phyloP scores from a whole-genome alignment of 2,329 filamentous ascomycete genomes.

The Calcarisporium arbuscula region DNA sequence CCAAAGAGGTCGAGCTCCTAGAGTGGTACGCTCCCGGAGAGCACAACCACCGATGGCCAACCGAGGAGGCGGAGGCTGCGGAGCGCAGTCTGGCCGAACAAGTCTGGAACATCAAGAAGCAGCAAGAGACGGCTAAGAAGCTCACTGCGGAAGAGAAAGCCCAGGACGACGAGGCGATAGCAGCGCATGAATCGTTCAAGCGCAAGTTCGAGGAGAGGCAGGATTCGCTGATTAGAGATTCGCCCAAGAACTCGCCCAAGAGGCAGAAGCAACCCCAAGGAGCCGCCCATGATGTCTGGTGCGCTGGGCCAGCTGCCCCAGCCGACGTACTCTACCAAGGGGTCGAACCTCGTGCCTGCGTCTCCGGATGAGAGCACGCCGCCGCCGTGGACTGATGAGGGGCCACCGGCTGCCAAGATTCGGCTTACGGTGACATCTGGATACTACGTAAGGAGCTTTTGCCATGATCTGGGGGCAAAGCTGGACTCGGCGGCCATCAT shows the following conservation, averaged over 20 bases:
- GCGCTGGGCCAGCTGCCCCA: conserved; percentile 47
- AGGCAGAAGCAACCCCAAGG: conserved; percentile 21
- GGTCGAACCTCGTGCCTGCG: conserved; percentile 48
- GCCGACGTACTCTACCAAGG: conserved; percentile 31
- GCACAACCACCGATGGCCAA: conserved; percentile 74
- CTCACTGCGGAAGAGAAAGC: conserved; percentile 49
- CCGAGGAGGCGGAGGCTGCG: conserved; percentile 66
- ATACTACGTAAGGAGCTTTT: conserved; percentile 92
- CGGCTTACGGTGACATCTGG: conserved; percentile 91
- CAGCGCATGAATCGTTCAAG: conserved; percentile 51
- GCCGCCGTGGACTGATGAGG: conserved; percentile 53
- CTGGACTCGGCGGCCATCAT: conserved; percentile 79
- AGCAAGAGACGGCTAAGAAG: conserved; percentile 43
- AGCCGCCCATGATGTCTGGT: conserved; percentile 50
- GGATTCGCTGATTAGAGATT: conserved; percentile 49
- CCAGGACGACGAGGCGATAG: conserved; percentile 47
- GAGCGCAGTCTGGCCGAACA: conserved; percentile 74
- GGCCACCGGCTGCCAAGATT: conserved; percentile 71
- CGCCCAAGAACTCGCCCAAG: conserved; percentile 32
- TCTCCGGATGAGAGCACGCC: conserved; percentile 40
- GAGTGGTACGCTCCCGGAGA: conserved; percentile 80
- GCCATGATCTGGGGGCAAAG: conserved; percentile 82
- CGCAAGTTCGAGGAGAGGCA: conserved; percentile 52
- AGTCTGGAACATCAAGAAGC: conserved; percentile 56
- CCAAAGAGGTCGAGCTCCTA: conserved; percentile 69